Conservation (phyloP, 2,329 filamentous ascomycete species). For the Colletotrichum filicis region DNA sequence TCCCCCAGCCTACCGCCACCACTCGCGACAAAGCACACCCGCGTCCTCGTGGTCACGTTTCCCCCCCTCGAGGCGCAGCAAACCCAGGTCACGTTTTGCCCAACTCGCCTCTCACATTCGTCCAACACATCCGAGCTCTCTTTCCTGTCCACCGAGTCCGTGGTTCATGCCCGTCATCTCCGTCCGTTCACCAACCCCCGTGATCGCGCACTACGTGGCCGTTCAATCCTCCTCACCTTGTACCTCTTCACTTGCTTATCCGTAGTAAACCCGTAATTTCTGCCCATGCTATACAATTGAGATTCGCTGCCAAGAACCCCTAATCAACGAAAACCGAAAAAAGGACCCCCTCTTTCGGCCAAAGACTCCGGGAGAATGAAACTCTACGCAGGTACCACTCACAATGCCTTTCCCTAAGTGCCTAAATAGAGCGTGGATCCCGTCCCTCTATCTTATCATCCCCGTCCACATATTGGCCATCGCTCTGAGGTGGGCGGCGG, state of each 20-base stretch:
- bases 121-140: constrained; percentile 11
- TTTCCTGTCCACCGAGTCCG: too few relatives aligned
- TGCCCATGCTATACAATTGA: neutral
- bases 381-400: constrained; percentile 17
- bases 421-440: neutral
- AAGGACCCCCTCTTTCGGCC: neutral
- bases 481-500: neutral
- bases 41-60: constrained; percentile 24
- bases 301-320: neutral
- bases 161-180: neutral
- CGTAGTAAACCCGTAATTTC: neutral
- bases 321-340: neutral
- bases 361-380: neutral
- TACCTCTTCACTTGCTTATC: too few relatives aligned
- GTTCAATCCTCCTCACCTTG: neutral
- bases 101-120: neutral
- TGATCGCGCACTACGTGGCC: neutral
- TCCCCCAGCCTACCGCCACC: neutral
- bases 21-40: neutral
- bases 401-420: neutral
- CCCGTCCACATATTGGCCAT: neutral
- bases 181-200: neutral
- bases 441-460: neutral
- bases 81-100: constrained; percentile 28
- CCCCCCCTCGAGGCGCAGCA: constrained; percentile 5